Percentiles rank a stretch among this genome's conserved stretches.
Evolutionary conservation across 768 basidiomycete species (phyloP).

Genomic region (Pleurotus cornucopiae): DNA sequence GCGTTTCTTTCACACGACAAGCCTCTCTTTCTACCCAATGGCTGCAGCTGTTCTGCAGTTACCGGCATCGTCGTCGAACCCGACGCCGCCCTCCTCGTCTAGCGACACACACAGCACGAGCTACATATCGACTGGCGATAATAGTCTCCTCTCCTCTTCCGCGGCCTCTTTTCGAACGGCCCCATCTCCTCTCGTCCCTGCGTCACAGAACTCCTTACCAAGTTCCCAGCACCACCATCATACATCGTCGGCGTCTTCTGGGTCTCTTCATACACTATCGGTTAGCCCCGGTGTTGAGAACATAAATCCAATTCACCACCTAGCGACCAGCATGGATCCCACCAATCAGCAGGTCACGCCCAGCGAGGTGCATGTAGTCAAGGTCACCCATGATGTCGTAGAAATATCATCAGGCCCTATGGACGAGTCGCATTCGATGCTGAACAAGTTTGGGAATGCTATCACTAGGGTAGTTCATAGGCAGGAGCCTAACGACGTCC

Average conservation of each 20-base stretch:
- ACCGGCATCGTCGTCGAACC: neutral
- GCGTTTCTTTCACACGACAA: neutral
- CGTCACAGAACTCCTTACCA: slow-evolving; percentile 10
- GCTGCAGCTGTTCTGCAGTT: slow-evolving; percentile 5
- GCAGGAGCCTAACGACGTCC: slow-evolving; percentile 16
- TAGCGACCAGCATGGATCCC: neutral
- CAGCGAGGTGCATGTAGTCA: slow-evolving; percentile 52
- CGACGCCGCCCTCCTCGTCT: slow-evolving; percentile 3
- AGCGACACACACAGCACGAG: slow-evolving; percentile 6
- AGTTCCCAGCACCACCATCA: neutral
- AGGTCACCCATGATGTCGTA: slow-evolving; percentile 46
- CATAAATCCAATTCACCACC: slow-evolving; percentile 1
- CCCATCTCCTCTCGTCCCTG: slow-evolving; percentile 12
- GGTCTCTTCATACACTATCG: slow-evolving; percentile 21
- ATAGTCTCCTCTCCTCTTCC: slow-evolving; percentile 13
- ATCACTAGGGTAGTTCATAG: slow-evolving; percentile 26
- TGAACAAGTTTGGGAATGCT: slow-evolving; percentile 29
- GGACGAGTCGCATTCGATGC: slow-evolving; percentile 21
- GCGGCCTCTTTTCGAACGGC: slow-evolving; percentile 18
- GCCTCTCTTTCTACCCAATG: neutral
- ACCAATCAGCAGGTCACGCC: slow-evolving; percentile 6
- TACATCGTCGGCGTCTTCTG: slow-evolving; percentile 15
- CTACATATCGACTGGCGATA: slow-evolving; percentile 7
- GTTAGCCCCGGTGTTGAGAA: slow-evolving; percentile 1
- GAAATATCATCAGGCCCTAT: slow-evolving; percentile 34